These are phyloP conservation scores for Thymus mandschuricus DNA, from an alignment of 257 asterid genomes.

Conservation along the genomic window DNA sequence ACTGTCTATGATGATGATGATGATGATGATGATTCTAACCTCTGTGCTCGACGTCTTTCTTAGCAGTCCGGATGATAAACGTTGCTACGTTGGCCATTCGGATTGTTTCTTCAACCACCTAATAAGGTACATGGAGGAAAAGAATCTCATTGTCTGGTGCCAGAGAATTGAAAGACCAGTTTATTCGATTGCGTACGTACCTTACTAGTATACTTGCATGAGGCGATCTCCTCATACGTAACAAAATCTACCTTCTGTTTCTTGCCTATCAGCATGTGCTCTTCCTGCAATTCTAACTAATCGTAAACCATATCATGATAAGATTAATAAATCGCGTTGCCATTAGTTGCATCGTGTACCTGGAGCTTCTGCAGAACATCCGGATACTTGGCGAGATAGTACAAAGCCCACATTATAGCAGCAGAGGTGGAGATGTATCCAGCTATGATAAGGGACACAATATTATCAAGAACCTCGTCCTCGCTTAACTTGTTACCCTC, in stretches of 20 bases:
- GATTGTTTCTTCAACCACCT: constrained; percentile 65
- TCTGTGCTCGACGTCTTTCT: constrained; percentile 51
- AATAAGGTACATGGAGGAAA: not conserved
- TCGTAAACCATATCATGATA: not conserved
- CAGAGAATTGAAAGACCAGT: no score
- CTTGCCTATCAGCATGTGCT: constrained; percentile 44
- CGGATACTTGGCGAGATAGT: constrained; percentile 49
- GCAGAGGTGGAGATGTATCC: constrained; percentile 49
- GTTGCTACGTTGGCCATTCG: constrained; percentile 54
- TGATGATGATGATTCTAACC: constrained; percentile 21
- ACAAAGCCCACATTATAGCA: constrained; percentile 52
- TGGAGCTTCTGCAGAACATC: constrained; percentile 37
- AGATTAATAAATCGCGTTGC: constrained; percentile 16
- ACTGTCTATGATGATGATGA: no score
- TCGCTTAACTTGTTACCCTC: constrained; percentile 30
- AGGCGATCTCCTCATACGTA: constrained; percentile 48
- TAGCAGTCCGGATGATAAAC: constrained; percentile 45
- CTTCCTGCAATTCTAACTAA: constrained; percentile 41
- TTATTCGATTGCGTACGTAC: constrained; percentile 32
- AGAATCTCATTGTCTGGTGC: no score
- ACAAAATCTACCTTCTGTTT: constrained; percentile 42
- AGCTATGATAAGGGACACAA: constrained; percentile 41
- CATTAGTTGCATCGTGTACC: not conserved
- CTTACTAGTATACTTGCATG: constrained; percentile 49
- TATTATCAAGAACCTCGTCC: constrained; percentile 52